Percentiles rank a stretch among this genome's conserved stretches.
Evolutionary conservation across 2,329 filamentous ascomycete species (phyloP).

Genomic region (Aspergillus neoniger): DNA sequence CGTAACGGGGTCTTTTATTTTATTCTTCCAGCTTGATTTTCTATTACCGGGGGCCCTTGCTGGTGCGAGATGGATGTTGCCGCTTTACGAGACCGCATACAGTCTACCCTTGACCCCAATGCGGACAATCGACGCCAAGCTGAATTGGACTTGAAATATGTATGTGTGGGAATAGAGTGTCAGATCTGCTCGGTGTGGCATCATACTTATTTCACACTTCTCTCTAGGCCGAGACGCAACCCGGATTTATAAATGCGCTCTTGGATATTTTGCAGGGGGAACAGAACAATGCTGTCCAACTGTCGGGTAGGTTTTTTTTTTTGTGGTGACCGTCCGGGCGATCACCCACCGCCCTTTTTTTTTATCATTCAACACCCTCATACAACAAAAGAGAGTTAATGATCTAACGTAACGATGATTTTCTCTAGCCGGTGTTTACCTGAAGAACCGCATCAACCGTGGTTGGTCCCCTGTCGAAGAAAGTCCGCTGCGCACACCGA

Average conservation of each 20-base stretch:
- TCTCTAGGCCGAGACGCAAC: conserved; percentile 78
- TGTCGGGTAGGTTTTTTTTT: conserved; percentile 71
- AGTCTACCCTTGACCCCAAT: conserved; percentile 65
- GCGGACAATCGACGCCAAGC: conserved; percentile 63
- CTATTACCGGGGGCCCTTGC: conserved; percentile 31
- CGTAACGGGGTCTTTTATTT: conserved; percentile 28
- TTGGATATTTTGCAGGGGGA: conserved; percentile 88
- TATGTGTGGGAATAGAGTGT: conserved; percentile 40
- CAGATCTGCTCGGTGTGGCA: background rate
- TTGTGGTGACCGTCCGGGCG: conserved; percentile 6
- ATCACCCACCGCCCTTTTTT: background rate
- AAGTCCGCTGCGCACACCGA: conserved; percentile 69
- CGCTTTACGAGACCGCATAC: conserved; percentile 63
- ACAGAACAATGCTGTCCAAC: conserved; percentile 78
- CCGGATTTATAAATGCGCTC: conserved; percentile 87
- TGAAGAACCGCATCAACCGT: conserved; percentile 95
- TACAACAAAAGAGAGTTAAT: background rate
- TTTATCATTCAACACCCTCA: conserved; percentile 18
- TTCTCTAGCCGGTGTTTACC: conserved; percentile 81
- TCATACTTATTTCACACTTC: conserved; percentile 6
- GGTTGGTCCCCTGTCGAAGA: conserved; percentile 83
- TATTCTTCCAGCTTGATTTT: conserved; percentile 28
- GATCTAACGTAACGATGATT: conserved; percentile 15
- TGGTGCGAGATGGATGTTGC: conserved; percentile 59
- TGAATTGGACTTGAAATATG: conserved; percentile 66